Conservation (phyloP, 2,329 filamentous ascomycete genomes). For the Ceratocystis colombiana region DNA sequence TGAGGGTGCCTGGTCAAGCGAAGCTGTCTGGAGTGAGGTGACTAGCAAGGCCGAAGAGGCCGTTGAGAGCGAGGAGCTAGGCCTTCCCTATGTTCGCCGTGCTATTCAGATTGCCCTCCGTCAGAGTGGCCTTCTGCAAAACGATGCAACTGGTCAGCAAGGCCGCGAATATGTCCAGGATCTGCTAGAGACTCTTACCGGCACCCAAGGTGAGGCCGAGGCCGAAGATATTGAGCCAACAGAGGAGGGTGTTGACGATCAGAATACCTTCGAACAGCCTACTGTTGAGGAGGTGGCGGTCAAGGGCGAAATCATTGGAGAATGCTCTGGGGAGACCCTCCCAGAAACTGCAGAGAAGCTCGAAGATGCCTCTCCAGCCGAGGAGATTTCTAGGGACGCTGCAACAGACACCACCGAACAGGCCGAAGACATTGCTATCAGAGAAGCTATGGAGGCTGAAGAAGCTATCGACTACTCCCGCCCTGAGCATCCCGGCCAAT, state of each 20-base stretch:
- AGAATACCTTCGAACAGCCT: conserved; percentile 2
- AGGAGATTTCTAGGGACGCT: neutral
- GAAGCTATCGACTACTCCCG: conserved; percentile 9
- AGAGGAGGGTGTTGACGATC: conserved; percentile 11
- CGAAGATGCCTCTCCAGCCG: conserved; percentile 7
- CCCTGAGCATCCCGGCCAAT: conserved; percentile 25
- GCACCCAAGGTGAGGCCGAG: conserved; percentile 26
- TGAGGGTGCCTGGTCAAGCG: conserved; percentile 28
- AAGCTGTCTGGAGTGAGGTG: conserved; percentile 45
- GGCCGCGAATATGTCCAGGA: conserved; percentile 41
- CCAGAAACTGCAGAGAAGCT: conserved; percentile 18
- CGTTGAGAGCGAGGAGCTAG: conserved; percentile 48
- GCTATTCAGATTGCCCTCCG: conserved; percentile 47
- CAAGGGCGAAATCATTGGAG: conserved; percentile 21
- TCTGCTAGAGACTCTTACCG: conserved; percentile 41
- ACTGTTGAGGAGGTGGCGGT: conserved; percentile 17
- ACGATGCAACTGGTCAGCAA: conserved; percentile 37
- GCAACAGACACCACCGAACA: conserved; percentile 4
- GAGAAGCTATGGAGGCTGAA: conserved; percentile 21
- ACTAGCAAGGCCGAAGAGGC: conserved; percentile 46
- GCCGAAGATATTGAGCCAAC: conserved; percentile 19
- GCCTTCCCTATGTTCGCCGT: conserved; percentile 43
- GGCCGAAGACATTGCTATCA: conserved; percentile 9
- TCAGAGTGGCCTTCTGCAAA: conserved; percentile 43
- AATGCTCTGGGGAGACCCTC: conserved; percentile 17